These are phyloP conservation scores for Knufia fluminis DNA, from an alignment of 2,329 filamentous ascomycete species.

Conservation along the genomic window DNA sequence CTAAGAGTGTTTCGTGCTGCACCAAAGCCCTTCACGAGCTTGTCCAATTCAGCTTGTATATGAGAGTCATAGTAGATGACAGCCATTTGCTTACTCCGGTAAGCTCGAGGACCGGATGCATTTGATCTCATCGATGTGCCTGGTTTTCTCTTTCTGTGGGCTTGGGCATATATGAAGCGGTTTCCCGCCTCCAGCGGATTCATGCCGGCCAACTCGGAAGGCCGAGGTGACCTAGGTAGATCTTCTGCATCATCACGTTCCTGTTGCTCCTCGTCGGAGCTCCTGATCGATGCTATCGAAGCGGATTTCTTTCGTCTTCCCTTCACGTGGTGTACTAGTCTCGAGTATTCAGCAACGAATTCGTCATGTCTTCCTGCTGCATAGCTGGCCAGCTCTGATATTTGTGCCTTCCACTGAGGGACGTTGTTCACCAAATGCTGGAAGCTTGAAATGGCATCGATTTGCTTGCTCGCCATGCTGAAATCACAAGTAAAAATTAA, in stretches of 20 bases:
- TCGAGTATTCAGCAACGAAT: constrained; percentile 35
- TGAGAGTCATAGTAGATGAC: constrained; percentile 90
- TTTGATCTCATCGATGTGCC: constrained; percentile 27
- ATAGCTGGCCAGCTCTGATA: constrained; percentile 35
- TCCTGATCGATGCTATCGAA: constrained; percentile 35
- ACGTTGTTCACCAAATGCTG: constrained; percentile 35
- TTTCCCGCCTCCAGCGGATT: constrained; percentile 20
- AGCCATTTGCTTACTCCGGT: constrained; percentile 64
- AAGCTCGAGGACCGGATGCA: constrained; percentile 36
- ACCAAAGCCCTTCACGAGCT: constrained; percentile 72
- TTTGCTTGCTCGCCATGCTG: constrained; percentile 16
- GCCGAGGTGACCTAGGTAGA: constrained; percentile 4
- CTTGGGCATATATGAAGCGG: constrained; percentile 22
- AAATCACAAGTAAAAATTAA: not conserved
- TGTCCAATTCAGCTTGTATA: constrained; percentile 73
- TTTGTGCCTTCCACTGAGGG: constrained; percentile 35
- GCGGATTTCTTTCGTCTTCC: constrained; percentile 30
- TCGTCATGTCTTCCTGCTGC: constrained; percentile 34
- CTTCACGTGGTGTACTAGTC: constrained; percentile 28
- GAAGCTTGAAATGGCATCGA: constrained; percentile 39
- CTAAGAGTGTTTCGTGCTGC: constrained; percentile 73
- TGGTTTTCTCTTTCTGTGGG: constrained; percentile 30
- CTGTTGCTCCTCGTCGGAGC: constrained; percentile 21
- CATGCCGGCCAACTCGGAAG: constrained; percentile 12
- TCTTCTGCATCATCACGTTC: not conserved